These are phyloP conservation scores for Vitrella brassicaformis DNA, from an alignment of 73 alveolate genomes.

Conservation along the genomic window DNA sequence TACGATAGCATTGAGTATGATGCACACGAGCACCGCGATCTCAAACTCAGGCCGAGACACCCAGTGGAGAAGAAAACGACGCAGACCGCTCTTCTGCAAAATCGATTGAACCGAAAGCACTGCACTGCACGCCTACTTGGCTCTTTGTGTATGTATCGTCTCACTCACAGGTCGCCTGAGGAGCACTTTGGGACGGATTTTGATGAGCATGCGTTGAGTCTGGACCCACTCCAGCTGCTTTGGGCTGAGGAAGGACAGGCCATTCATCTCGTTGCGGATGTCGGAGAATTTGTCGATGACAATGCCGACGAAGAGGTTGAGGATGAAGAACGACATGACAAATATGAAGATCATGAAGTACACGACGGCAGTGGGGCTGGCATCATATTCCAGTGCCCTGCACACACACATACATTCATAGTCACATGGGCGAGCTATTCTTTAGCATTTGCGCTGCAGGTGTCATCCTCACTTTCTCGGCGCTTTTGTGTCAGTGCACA, in stretches of 20 bases:
- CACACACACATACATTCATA: neutral
- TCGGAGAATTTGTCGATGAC: constrained; percentile 52
- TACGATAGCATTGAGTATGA: neutral
- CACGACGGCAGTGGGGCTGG: constrained; percentile 35
- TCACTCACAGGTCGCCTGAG: constrained; percentile 7
- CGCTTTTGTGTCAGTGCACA: constrained; percentile 27
- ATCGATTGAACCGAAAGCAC: too few species aligned
- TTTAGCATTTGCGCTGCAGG: neutral
- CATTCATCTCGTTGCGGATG: constrained; percentile 40
- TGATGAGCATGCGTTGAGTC: constrained; percentile 37
- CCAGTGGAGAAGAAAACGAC: neutral
- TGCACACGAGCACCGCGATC: neutral
- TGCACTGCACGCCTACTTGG: too few species aligned
- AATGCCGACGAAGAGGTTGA: constrained; percentile 51
- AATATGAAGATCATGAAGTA: constrained; percentile 41
- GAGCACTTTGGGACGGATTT: constrained; percentile 11
- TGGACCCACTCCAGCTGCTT: constrained; percentile 53
- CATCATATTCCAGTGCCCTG: constrained; percentile 19
- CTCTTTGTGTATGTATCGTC: too few species aligned
- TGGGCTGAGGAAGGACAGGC: constrained; percentile 31
- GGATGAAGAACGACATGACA: constrained; percentile 51
- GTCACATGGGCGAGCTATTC: neutral
- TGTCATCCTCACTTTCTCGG: neutral
- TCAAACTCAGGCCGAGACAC: neutral
- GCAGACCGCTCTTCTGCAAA: neutral